These are phyloP conservation scores for Botryotinia calthae DNA, from an alignment of 2,329 filamentous ascomycete species.

Conservation along the genomic window DNA sequence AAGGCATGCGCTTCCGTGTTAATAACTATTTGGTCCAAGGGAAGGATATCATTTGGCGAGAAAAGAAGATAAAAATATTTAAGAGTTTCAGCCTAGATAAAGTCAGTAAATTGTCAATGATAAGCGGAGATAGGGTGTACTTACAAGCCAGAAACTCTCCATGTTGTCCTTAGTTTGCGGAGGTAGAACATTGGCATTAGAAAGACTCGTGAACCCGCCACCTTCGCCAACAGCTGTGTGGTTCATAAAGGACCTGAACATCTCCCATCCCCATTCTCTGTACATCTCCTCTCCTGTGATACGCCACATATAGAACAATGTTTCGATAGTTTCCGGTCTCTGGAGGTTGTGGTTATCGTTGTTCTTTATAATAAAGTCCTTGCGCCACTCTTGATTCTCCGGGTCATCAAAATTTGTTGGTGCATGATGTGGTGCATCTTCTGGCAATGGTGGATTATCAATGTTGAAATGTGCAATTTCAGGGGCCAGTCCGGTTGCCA, in stretches of 20 bases:
- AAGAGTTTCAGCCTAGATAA: constrained; percentile 79
- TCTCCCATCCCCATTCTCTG: constrained; percentile 96
- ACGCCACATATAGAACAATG: constrained; percentile 96
- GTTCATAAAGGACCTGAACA: constrained; percentile 90
- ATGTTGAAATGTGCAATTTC: constrained; percentile 93
- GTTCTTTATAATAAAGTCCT: constrained; percentile 76
- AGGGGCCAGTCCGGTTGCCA: constrained; percentile 84
- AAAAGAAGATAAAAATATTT: constrained; percentile 98
- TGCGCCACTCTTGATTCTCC: constrained; percentile 62
- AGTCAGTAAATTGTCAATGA: constrained; percentile 23
- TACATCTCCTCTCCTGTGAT: constrained; percentile 90
- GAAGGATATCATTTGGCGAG: constrained; percentile 76
- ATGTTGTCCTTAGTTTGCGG: constrained; percentile 79
- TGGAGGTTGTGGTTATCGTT: constrained; percentile 91
- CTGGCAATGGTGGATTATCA: constrained; percentile 62
- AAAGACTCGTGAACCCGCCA: constrained; percentile 78
- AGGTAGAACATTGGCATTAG: constrained; percentile 70
- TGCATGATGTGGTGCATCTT: constrained; percentile 51
- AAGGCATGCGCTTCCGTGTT: constrained; percentile 95
- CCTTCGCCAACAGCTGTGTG: constrained; percentile 76
- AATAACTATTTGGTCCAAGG: constrained; percentile 82
- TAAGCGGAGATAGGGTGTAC: constrained; percentile 37
- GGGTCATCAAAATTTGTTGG: constrained; percentile 51
- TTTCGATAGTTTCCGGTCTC: constrained; percentile 94
- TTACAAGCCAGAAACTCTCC: constrained; percentile 97